Base-by-base conservation (phyloP, 768 basidiomycete species). In the Auriscalpium orientale region DNA sequence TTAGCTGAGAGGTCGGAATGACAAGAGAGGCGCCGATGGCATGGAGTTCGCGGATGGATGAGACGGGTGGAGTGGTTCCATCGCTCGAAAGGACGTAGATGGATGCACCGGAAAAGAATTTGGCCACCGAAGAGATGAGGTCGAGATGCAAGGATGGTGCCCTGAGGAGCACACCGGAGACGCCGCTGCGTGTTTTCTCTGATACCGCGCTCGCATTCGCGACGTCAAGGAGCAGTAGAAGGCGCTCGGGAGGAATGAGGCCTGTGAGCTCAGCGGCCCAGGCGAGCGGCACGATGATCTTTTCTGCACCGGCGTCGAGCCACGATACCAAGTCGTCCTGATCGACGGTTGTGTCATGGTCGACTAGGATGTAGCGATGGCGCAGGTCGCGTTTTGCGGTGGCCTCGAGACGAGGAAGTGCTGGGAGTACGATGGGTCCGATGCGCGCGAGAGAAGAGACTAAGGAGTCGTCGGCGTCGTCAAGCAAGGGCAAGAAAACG, bases 111-210 rank as follows among this genome's bases (percentile, higher is more conserved):
- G 76, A 64, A 68, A 87, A 93, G 69, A 91, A 92, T 54, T 79
- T 77, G 38, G 89, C 81, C 55, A 94, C 75, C 4, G 91, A 89
- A 15, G 84, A 76, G 52, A 94, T 82, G 58, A 91, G 78, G 64
- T 93, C 88, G 35, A 84, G 66, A 68, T 91, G 88, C 52, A 87
- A 75, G 4, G 82, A 76, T 8, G 81, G 76, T 2, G 86, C 84
- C 68, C 90, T 91, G 66, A 92, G 80, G 45, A 93, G 75, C 5
- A 93, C 85, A 51, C 89, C 90, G 34, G 88, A 87, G 53, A 90
- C 82, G 16, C 81, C 83, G 62, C 76, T 82, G 33, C 87, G 82
- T 51, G 89, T 76, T 59, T 77, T 85, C 68, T 91, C 87, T 5
- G 87, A 82, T 37, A 92, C 83, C 16, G 88, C 84, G 61, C 80